Percentiles rank a stretch among this genome's conserved stretches.
Evolutionary conservation across 768 basidiomycete genomes (phyloP).

Genomic region (Mycena albidolilacea): DNA sequence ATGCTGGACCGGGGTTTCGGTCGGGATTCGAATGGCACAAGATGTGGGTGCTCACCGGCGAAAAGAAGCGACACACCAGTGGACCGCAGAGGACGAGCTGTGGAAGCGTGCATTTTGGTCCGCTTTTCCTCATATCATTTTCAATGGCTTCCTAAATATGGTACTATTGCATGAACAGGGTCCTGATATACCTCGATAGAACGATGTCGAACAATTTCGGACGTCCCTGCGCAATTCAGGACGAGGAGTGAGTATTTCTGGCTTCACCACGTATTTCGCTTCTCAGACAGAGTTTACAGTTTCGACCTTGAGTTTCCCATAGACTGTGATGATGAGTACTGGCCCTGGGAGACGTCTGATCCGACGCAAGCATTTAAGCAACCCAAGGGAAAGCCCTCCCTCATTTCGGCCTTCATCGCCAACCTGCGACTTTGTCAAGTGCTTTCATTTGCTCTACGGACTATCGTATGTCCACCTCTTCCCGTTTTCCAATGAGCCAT

Average conservation of each 20-base stretch:
- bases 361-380: constrained; percentile 74
- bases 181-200: constrained; percentile 65
- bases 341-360: constrained; percentile 65
- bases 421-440: constrained; percentile 73
- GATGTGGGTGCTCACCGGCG: constrained; percentile 82
- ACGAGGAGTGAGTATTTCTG: constrained; percentile 73
- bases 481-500: background rate
- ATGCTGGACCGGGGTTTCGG: constrained; percentile 74
- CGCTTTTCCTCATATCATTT: background rate
- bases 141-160: background rate
- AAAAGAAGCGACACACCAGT: constrained; percentile 48
- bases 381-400: constrained; percentile 70
- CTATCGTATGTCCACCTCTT: constrained; percentile 60
- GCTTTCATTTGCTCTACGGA: constrained; percentile 70
- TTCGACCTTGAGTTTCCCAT: constrained; percentile 80
- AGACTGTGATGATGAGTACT: constrained; percentile 80
- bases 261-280: background rate
- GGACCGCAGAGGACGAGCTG: constrained; percentile 74
- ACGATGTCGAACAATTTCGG: constrained; percentile 67
- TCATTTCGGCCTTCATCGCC: constrained; percentile 69
- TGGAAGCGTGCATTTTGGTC: constrained; percentile 82
- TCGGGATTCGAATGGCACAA: constrained; percentile 80
- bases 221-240: constrained; percentile 79
- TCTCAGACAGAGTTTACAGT: constrained; percentile 50
- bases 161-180: constrained; percentile 51